These are phyloP conservation scores for Nicotiana undulata DNA, from an alignment of 257 asterid species.

Conservation along the genomic window DNA sequence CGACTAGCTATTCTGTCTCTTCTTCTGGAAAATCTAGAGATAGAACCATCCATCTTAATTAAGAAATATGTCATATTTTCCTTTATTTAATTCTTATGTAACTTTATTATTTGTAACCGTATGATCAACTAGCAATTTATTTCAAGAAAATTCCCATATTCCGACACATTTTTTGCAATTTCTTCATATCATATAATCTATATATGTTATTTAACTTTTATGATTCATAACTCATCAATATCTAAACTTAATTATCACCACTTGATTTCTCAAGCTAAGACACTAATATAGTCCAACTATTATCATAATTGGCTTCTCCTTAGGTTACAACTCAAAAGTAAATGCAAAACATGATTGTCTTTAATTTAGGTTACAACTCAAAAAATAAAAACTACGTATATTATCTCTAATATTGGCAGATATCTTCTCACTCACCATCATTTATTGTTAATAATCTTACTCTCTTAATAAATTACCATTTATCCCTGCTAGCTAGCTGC, in stretches of 20 bases:
- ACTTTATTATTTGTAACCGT: not conserved
- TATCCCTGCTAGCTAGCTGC: not conserved
- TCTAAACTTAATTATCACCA: not conserved
- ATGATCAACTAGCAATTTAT: not conserved
- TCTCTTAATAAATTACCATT: not conserved
- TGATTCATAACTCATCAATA: not conserved
- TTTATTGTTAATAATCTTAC: not conserved
- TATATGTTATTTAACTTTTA: not conserved
- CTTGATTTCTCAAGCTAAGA: not conserved
- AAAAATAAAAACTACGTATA: not conserved
- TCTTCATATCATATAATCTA: not conserved
- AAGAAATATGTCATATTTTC: not conserved
- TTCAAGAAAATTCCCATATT: not conserved
- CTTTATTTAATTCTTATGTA: not conserved
- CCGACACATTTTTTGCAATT: not conserved
- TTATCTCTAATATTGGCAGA: not conserved
- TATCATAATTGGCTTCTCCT: not conserved
- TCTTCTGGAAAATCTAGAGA: too few relatives aligned
- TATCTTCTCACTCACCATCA: not conserved
- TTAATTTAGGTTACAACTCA: not conserved
- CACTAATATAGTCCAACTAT: not conserved
- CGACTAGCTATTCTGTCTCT: too few relatives aligned
- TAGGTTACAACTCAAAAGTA: not conserved
- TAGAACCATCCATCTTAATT: not conserved
- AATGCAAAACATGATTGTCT: not conserved